Evolutionary conservation across 345 rosid species (phyloP), one percentile per base, ranked within the genome.

Genomic region (Angophora floribunda): DNA sequence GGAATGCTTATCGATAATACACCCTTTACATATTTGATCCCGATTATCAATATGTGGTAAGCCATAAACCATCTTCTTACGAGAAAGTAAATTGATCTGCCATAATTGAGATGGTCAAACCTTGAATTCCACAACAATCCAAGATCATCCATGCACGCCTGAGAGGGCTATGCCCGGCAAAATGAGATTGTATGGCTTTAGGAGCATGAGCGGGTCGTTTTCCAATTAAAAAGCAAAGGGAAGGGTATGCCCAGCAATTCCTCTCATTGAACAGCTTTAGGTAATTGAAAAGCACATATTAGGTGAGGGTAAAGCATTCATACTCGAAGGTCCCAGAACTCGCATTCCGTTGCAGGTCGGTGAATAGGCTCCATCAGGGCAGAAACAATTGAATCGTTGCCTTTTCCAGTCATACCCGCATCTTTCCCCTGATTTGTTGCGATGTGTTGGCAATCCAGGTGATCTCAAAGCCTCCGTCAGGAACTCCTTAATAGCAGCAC

Each of bases 281-380:
- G 3, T 12, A 0, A 61, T 28, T 28, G 1, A n/a, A 10, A 24
- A 57, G 13, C 6, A 24, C 13, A 10, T 9, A 9, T 24, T 2
- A 52, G 26, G 63, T 2, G 24, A 57, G 28, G 9, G 2, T 3
- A 1, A n/a, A n/a, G n/a, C n/a, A n/a, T n/a, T n/a, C 75, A 7
- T n/a, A n/a, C 75, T 2, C 1, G 17, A 57, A 57, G n/a, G 36
- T 55, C 10, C 12, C 28, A 1, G 61, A 3, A 4, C 4, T 55
- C 26, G 2, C 9, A 1, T 12, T 41, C 16, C 3, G 6, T 44
- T 2, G 51, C 85, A 80, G 7, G 51, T 2, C 9, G 2, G 8
- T 49, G 7, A 4, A 49, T 2, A 19, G 28, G 15, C 49, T 80
- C 4, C 6, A 3, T 80, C 51, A 4, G 2, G 7, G n/a, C 51